These are phyloP conservation scores for Podospora australis DNA, from an alignment of 495 filamentous ascomycete species.

Conservation along the genomic window DNA sequence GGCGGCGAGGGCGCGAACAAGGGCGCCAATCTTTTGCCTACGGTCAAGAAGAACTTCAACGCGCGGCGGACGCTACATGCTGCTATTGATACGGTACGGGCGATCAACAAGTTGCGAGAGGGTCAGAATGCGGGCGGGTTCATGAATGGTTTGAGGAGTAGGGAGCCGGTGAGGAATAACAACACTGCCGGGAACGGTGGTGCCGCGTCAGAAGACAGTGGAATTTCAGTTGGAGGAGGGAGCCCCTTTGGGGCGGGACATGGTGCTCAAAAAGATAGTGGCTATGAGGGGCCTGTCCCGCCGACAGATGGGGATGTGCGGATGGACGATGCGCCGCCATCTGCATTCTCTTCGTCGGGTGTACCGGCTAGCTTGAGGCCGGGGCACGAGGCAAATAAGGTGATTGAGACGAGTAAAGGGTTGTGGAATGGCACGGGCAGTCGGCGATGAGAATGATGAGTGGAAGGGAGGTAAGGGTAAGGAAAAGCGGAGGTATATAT, in stretches of 20 bases:
- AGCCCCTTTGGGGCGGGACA: constrained; percentile 11
- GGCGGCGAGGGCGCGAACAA: constrained; percentile 53
- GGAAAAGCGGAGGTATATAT: neutral
- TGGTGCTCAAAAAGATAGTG: constrained; percentile 36
- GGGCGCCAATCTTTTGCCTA: constrained; percentile 82
- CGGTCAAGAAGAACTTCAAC: constrained; percentile 99
- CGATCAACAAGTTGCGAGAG: constrained; percentile 92
- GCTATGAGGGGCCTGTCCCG: constrained; percentile 25
- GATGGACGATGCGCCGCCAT: constrained; percentile 3
- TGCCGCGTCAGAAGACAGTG: constrained; percentile 20
- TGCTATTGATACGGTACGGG: constrained; percentile 95
- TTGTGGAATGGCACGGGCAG: constrained; percentile 23
- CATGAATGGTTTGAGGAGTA: constrained; percentile 58
- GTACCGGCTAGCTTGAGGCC: constrained; percentile 27
- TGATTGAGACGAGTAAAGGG: constrained; percentile 29
- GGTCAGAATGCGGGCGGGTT: constrained; percentile 43
- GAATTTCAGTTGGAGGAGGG: constrained; percentile 20
- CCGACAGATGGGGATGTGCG: constrained; percentile 21
- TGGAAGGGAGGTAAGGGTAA: neutral
- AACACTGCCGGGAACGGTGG: neutral
- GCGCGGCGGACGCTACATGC: constrained; percentile 88
- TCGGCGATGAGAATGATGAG: constrained; percentile 12
- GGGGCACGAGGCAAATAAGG: constrained; percentile 24
- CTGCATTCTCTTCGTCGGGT: constrained; percentile 2
- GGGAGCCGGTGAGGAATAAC: constrained; percentile 26